Evolutionary conservation across 345 rosid species (phyloP).

Genomic region (Citrus mangshanensis): DNA sequence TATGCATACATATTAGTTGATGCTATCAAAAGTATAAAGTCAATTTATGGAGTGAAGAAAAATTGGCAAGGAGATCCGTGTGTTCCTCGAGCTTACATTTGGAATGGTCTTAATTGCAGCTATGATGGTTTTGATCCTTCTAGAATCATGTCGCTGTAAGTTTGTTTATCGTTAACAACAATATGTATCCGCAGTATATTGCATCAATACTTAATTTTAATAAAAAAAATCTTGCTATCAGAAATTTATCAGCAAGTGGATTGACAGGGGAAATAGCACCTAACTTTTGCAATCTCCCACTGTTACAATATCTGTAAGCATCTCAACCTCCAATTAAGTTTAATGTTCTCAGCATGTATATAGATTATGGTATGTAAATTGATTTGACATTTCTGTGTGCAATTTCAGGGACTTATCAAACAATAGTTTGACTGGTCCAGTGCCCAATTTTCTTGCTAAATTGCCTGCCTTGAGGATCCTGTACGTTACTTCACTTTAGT

Average conservation of each 20-base stretch:
- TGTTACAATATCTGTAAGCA: conserved; percentile 24
- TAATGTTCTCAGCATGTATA: neutral
- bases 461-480: conserved; percentile 15
- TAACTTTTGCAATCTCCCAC: conserved; percentile 21
- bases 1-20: conserved; percentile 10
- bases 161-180: neutral
- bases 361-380: too few species aligned
- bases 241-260: conserved; percentile 29
- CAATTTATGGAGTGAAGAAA: conserved; percentile 15
- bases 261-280: conserved; percentile 27
- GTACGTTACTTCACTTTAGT: neutral
- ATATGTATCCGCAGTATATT: too few species aligned
- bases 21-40: conserved; percentile 26
- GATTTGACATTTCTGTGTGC: neutral
- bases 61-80: conserved; percentile 51
- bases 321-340: neutral
- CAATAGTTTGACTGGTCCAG: conserved; percentile 21
- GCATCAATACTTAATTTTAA: neutral
- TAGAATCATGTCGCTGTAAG: conserved; percentile 28
- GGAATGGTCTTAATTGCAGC: conserved; percentile 36
- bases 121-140: conserved; percentile 8
- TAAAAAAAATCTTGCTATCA: neutral
- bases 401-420: conserved; percentile 27
- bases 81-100: conserved; percentile 18
- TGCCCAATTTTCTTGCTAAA: conserved; percentile 23